A percentile compares a stretch with the other conserved stretches of the same genome.
Evolutionary conservation across 495 filamentous ascomycete species (phyloP).

Genomic region (Penicillium flavigenum): DNA sequence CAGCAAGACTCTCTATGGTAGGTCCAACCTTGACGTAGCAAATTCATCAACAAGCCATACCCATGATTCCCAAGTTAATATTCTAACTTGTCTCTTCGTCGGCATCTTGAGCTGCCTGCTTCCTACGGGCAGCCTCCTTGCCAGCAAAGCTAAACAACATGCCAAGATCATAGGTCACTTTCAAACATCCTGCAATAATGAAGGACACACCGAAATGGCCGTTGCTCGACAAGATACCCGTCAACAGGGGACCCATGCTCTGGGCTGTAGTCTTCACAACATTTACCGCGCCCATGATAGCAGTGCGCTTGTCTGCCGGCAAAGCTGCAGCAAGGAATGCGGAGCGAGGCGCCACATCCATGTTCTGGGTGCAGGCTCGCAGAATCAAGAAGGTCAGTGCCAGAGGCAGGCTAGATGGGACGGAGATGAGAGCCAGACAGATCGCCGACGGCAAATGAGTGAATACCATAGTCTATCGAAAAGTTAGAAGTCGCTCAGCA

Average conservation of each 20-base stretch:
- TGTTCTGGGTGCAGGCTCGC: constrained; percentile 67
- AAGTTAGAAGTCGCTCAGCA: constrained; percentile 6
- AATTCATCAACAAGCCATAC: background rate
- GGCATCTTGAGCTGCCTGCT: constrained; percentile 11
- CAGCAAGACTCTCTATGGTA: background rate
- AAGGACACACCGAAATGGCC: constrained; percentile 70
- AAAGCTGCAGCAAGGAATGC: constrained; percentile 77
- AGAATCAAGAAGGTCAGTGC: constrained; percentile 65
- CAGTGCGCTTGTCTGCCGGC: constrained; percentile 71
- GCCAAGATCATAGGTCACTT: constrained; percentile 71
- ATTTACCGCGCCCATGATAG: constrained; percentile 71
- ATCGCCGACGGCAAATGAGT: constrained; percentile 77
- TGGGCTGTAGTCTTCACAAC: constrained; percentile 64
- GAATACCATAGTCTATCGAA: constrained; percentile 72
- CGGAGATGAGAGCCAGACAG: constrained; percentile 66
- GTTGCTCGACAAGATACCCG: constrained; percentile 64
- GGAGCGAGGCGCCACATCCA: constrained; percentile 79
- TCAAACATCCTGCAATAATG: constrained; percentile 65
- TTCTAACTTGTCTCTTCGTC: background rate
- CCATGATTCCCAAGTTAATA: background rate
- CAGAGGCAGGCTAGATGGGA: constrained; percentile 54
- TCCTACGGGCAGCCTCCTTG: constrained; percentile 30
- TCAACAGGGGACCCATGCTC: constrained; percentile 64
- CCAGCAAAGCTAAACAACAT: constrained; percentile 66
- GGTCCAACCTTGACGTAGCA: background rate